A percentile compares a stretch with the other conserved stretches of the same genome.
These are phyloP conservation scores for Fusarium brachygibbosum DNA, from an alignment of 2,329 filamentous ascomycete genomes.

Conservation along the genomic window DNA sequence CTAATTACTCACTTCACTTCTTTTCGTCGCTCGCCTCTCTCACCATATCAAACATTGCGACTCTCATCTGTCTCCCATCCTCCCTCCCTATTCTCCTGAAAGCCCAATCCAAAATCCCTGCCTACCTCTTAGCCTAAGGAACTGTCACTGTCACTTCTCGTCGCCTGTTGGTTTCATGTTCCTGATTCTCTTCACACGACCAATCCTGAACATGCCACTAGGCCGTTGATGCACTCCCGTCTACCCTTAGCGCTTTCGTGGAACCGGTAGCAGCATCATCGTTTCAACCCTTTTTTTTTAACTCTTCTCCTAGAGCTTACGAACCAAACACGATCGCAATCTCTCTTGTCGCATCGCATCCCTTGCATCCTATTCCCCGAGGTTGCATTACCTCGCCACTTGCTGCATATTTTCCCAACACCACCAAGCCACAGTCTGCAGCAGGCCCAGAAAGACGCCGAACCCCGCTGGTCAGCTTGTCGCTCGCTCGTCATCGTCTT, in stretches of 20 bases:
- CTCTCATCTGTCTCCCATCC: neutral
- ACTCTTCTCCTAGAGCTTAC: constrained; percentile 12
- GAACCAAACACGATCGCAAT: constrained; percentile 20
- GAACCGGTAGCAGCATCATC: neutral
- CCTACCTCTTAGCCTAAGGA: constrained; percentile 2
- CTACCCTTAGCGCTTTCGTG: constrained; percentile 33
- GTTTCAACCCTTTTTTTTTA: neutral
- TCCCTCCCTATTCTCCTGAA: neutral
- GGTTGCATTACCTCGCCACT: constrained; percentile 39
- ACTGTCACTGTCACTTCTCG: constrained; percentile 1
- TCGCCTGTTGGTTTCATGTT: constrained; percentile 38
- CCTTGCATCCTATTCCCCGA: constrained; percentile 22
- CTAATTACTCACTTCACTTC: constrained; percentile 5
- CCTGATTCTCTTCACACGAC: constrained; percentile 32
- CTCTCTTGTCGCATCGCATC: constrained; percentile 31
- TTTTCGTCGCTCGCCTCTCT: neutral
- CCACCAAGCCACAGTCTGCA: constrained; percentile 37
- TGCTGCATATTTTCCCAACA: constrained; percentile 26
- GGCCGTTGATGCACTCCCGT: constrained; percentile 37
- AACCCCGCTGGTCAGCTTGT: constrained; percentile 44
- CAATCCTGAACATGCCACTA: constrained; percentile 42
- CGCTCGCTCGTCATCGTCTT: constrained; percentile 32
- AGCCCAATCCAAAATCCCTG: constrained; percentile 14
- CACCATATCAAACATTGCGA: neutral
- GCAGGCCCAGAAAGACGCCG: constrained; percentile 28